phyloP scores from a whole-genome alignment of 306 rosid genomes.

The Medicago truncatula region DNA sequence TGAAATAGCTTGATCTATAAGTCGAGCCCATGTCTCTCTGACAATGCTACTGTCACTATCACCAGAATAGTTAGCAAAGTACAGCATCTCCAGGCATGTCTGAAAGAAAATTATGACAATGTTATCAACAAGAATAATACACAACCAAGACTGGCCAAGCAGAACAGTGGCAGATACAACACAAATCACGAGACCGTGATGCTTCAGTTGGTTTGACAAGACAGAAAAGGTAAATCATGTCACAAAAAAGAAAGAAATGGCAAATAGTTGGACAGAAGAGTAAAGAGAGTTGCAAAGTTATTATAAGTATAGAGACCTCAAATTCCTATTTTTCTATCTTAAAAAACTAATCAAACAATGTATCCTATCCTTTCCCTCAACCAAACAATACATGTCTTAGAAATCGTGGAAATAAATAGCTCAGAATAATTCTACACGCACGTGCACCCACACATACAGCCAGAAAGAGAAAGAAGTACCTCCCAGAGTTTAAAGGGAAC shows the following conservation, averaged over 20 bases:
- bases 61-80: conserved; percentile 92
- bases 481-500: conserved; percentile 98
- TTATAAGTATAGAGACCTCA: conserved; percentile 20
- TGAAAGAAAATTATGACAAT: conserved; percentile 46
- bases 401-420: conserved; percentile 18
- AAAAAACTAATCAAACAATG: conserved; percentile 18
- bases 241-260: neutral
- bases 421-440: conserved; percentile 18
- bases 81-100: conserved; percentile 93
- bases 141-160: conserved; percentile 22
- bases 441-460: neutral
- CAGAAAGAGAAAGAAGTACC: conserved; percentile 56
- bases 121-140: conserved; percentile 29
- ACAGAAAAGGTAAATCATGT: conserved; percentile 15
- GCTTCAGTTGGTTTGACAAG: conserved; percentile 13
- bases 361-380: conserved; percentile 15
- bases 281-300: neutral
- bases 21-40: conserved; percentile 96
- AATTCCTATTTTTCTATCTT: conserved; percentile 18
- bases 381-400: neutral
- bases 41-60: conserved; percentile 83
- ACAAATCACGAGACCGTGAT: conserved; percentile 17
- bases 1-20: conserved; percentile 88
- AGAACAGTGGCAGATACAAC: conserved; percentile 31
- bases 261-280: neutral